Evolutionary conservation across 805 yeast species (phyloP).

Genomic region (Sporopachydermia lactativora): DNA sequence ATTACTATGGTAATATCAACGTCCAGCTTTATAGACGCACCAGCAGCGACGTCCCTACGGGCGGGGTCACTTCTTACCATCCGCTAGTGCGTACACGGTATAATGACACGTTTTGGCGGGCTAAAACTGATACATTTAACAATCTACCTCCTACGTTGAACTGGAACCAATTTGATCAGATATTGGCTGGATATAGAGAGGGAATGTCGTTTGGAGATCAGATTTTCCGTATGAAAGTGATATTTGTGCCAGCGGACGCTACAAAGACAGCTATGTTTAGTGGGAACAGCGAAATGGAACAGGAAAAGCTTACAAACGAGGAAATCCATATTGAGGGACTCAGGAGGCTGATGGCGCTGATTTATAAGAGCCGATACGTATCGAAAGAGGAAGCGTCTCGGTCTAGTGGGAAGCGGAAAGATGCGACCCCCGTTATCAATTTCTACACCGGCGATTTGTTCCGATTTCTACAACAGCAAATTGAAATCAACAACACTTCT

Average conservation of each 20-base stretch:
- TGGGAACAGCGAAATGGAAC: slow-evolving; percentile 27
- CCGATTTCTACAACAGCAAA: slow-evolving; percentile 42
- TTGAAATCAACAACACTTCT: slow-evolving; percentile 24
- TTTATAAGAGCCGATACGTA: slow-evolving; percentile 42
- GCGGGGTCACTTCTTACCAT: slow-evolving; percentile 22
- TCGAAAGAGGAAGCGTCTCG: slow-evolving; percentile 26
- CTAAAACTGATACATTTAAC: slow-evolving; percentile 41
- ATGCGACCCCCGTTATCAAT: slow-evolving; percentile 54
- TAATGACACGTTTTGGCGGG: slow-evolving; percentile 46
- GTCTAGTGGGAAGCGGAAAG: slow-evolving; percentile 28
- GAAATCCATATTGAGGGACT: slow-evolving; percentile 91
- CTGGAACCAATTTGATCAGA: slow-evolving; percentile 89
- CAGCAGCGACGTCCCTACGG: slow-evolving; percentile 19
- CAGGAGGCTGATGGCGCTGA: slow-evolving; percentile 44
- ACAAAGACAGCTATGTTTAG: slow-evolving; percentile 35
- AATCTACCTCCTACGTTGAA: slow-evolving; percentile 43
- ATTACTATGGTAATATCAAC: slow-evolving; percentile 53
- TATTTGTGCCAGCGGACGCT: slow-evolving; percentile 64
- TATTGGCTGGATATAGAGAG: slow-evolving; percentile 84
- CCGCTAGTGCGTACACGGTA: slow-evolving; percentile 67
- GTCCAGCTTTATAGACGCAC: slow-evolving; percentile 58
- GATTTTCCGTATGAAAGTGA: slow-evolving; percentile 67
- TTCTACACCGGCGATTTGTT: slow-evolving; percentile 83
- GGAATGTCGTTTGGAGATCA: slow-evolving; percentile 36
- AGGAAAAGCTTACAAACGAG: slow-evolving; percentile 61